Base-by-base conservation (phyloP, 495 filamentous ascomycete species). In the Aspergillus mulundensis region DNA sequence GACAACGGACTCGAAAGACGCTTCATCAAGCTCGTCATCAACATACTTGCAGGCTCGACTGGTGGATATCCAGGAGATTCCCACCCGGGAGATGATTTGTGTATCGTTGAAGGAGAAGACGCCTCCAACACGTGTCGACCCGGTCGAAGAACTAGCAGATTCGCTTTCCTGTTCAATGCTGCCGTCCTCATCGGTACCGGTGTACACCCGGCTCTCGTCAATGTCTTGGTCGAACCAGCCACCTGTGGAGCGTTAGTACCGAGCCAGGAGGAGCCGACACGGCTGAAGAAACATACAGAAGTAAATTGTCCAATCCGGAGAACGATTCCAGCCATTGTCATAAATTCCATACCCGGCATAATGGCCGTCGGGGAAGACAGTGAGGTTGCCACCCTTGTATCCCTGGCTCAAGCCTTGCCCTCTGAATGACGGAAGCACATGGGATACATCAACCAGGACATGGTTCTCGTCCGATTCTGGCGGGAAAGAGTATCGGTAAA, bases 361-460 rank as follows among this genome's bases (percentile, higher is more conserved):
- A 50, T 77, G 80, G 18, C 82, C 79, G 47, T 80, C 75, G 0
- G 44, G 38, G 45, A 66, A 69, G 15, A 84, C 70, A 11, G 70
- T 75, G 49, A 90, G 78, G 36, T 77, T 78, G 0, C 86, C 87
- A n/a, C 82, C 81, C 18, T 83, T 71, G 67, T 88, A 90, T n/a
- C 75, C 71, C 64, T 90, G 87, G 24, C 81, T 77, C 44, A 84
- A 72, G 0, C 82, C 82, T 50, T 79, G 66, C 3, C 82, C 82
- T 7, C 84, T 68, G 44, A 75, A 85, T 2, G 82, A 85, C 21
- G 84, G 80, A 42, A 90, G 70, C 20, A 88, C 80, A 68, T 90
- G 87, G 6, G 85, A 87, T 14, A 89, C 80, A 67, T 90, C 87
- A 18, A 90, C 78, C 15, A 89, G 67, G 39, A 90, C 60, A 39